These are phyloP conservation scores for Penicillium soppii DNA, from an alignment of 495 filamentous ascomycete genomes.

Conservation along the genomic window DNA sequence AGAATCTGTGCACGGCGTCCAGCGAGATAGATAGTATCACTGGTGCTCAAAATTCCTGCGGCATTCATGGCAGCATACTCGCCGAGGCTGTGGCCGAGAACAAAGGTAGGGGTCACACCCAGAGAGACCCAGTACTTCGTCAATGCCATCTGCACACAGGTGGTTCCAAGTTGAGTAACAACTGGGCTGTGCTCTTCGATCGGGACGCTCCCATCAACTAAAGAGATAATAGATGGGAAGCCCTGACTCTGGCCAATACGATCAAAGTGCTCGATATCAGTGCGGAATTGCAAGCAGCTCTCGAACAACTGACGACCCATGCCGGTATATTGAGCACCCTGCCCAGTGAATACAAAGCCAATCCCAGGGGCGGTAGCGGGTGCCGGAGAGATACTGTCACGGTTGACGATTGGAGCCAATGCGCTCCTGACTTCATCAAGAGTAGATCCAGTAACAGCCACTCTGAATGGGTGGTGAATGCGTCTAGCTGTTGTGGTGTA, in stretches of 20 bases:
- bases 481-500: constrained; percentile 83
- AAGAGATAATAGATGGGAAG: constrained; percentile 63
- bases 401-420: constrained; percentile 27
- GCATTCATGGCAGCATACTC: constrained; percentile 86
- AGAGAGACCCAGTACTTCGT: constrained; percentile 77
- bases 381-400: constrained; percentile 27
- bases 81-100: constrained; percentile 83
- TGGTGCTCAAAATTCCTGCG: constrained; percentile 74
- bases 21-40: constrained; percentile 78
- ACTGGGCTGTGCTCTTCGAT: constrained; percentile 65
- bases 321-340: constrained; percentile 55
- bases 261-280: constrained; percentile 69
- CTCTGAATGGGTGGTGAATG: constrained; percentile 77
- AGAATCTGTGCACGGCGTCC: constrained; percentile 77
- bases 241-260: constrained; percentile 65
- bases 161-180: constrained; percentile 73
- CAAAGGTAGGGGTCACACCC: constrained; percentile 72
- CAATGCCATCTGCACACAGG: constrained; percentile 82
- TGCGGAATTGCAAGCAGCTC: constrained; percentile 64
- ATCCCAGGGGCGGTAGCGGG: constrained; percentile 44
- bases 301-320: constrained; percentile 73
- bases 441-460: constrained; percentile 54
- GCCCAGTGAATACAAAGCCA: constrained; percentile 61
- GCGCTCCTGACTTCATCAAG: constrained; percentile 31
- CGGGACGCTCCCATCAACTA: constrained; percentile 53